A percentile compares a stretch with the other conserved stretches of the same genome.
Evolutionary conservation across 805 yeast species (phyloP).

Genomic region (Yamadazyma endophytica): DNA sequence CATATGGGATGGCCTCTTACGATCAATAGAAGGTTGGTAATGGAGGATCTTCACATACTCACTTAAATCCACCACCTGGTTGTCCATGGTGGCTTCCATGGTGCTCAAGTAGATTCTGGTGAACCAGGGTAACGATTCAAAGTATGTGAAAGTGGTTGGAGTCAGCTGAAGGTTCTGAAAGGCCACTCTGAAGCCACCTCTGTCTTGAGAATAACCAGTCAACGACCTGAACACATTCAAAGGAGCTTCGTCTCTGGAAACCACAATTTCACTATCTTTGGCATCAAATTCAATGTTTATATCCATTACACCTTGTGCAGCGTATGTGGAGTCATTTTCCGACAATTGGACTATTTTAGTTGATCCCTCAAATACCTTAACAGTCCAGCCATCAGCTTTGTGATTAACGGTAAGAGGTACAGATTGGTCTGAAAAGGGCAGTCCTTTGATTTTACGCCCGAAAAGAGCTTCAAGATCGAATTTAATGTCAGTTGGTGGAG

Average conservation of each 20-base stretch:
- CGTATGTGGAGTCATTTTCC: constrained; percentile 2
- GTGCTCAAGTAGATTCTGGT: constrained; percentile 80
- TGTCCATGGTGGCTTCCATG: constrained; percentile 34
- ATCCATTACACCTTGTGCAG: constrained; percentile 28
- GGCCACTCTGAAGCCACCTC: constrained; percentile 81
- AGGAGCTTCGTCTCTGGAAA: constrained; percentile 33
- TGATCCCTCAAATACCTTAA: constrained; percentile 15
- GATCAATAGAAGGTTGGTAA: constrained; percentile 75
- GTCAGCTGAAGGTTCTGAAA: constrained; percentile 61
- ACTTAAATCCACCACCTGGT: constrained; percentile 12
- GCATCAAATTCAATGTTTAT: constrained; percentile 32
- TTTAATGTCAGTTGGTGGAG: constrained; percentile 41
- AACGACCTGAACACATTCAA: constrained; percentile 76
- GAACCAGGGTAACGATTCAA: constrained; percentile 91
- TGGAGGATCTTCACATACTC: constrained; percentile 46
- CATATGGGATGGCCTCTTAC: constrained; percentile 76
- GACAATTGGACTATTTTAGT: constrained; percentile 6
- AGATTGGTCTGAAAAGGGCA: constrained; percentile 43
- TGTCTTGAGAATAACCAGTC: constrained; percentile 88
- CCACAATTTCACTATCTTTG: constrained; percentile 39
- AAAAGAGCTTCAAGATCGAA: constrained; percentile 64
- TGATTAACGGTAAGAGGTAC: constrained; percentile 43
- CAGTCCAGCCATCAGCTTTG: constrained; percentile 45
- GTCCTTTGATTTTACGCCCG: constrained; percentile 64
- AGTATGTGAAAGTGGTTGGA: constrained; percentile 53